Evolutionary conservation across 768 basidiomycete genomes (phyloP), one percentile per base, ranked within the genome.

Genomic region (Heimioporus sp.): DNA sequence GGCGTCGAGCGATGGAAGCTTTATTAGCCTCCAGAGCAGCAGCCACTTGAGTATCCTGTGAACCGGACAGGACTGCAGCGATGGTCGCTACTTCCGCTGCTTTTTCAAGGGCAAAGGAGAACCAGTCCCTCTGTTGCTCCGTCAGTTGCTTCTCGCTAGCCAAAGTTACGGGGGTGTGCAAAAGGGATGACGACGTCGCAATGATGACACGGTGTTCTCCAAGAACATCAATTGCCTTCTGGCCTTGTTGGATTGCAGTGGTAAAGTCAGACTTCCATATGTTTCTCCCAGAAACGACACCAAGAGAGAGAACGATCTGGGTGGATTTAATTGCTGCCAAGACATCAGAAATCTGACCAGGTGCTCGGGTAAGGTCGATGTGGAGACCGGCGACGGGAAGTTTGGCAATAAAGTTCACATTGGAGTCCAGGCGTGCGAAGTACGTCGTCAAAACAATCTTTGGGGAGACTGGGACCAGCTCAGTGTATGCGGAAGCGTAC

Each of bases 181-280:
- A 85, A 64, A 99, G 91, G 49, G 97, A 98, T 24, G 97, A 98
- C 7, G 97, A 98, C 37, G 97, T 93, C 36, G 92, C 92, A 64
- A 97, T 78, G 65, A 98, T 85, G 69, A 98, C 90, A 57, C 94
- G 91, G 55, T 90, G 86, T 55, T 79, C 73, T 53, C 95, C 94
- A 63, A 98, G 86, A 38, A 76, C 78, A 48, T 85, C 83, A 62
- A 97, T 76, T 43, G 92, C 94, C 71, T 86, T 88, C 76, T 95
- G 86, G 50, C 82, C 91, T 43, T 82, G 74, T 69, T 86, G 86
- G 74, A 94, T 81, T 52, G 92, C 86, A 49, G 83, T 85, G 57
- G 79, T 76, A 63, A 98, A 86, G 74, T 98, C 95, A 56, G 84
- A 87, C 85, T 98, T 99, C 97, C 97, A 99, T 78, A 99, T 92